Evolutionary conservation across 805 yeast genomes (phyloP).

Genomic region (Wickerhamiella azymoides): DNA sequence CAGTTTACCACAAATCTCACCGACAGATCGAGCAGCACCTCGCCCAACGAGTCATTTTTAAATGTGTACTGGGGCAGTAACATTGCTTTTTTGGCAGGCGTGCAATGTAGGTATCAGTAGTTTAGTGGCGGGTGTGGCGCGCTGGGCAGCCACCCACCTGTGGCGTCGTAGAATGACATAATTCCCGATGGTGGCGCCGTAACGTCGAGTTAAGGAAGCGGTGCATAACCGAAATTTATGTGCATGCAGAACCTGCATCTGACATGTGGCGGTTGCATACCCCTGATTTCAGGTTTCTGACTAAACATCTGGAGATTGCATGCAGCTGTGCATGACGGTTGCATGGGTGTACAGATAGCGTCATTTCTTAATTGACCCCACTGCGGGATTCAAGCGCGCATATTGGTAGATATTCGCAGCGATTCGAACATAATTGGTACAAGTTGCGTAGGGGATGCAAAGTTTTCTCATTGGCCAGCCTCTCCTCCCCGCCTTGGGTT

Average conservation of each 20-base stretch:
- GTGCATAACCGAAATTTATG: not conserved
- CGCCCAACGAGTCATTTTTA: conserved; percentile 15
- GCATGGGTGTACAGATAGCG: not conserved
- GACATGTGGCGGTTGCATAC: not conserved
- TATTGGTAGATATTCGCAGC: no score
- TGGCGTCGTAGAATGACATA: not conserved
- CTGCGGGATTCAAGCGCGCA: no score
- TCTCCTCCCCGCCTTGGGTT: no score
- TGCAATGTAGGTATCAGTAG: not conserved
- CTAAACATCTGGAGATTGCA: not conserved
- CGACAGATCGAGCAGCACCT: conserved; percentile 42
- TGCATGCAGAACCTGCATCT: not conserved
- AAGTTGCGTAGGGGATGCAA: no score
- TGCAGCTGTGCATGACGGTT: not conserved
- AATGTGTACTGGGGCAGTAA: conserved; percentile 11
- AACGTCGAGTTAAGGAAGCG: not conserved
- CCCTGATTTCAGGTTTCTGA: not conserved
- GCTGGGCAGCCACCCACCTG: not conserved
- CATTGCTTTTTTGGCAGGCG: not conserved
- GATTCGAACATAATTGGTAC: no score
- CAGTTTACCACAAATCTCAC: conserved; percentile 85
- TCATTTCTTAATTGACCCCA: not conserved
- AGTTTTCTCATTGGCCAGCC: no score
- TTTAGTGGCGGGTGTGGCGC: not conserved
- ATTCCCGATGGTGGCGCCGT: not conserved